These are phyloP conservation scores for Sugiyamaella novakii DNA, from an alignment of 1,139 yeast genomes.

Conservation along the genomic window DNA sequence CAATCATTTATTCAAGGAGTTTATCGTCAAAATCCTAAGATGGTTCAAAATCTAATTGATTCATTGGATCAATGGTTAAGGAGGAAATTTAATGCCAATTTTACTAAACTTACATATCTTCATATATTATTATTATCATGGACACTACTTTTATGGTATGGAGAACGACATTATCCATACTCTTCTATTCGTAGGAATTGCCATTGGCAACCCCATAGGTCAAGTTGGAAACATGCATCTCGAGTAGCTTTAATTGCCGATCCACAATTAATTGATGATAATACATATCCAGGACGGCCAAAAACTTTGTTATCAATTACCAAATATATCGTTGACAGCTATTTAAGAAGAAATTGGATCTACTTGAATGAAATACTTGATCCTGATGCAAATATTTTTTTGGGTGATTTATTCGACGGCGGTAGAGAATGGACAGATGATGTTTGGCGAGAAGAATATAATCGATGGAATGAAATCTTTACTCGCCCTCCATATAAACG, in stretches of 20 bases:
- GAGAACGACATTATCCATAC: slow-evolving; percentile 61
- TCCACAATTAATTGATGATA: slow-evolving; percentile 85
- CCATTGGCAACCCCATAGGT: slow-evolving; percentile 50
- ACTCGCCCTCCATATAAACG: slow-evolving; percentile 50
- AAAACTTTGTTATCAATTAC: slow-evolving; percentile 40
- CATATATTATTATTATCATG: slow-evolving; percentile 45
- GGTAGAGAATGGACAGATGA: slow-evolving; percentile 83
- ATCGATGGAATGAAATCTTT: slow-evolving; percentile 67
- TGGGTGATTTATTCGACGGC: slow-evolving; percentile 94
- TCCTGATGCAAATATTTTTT: slow-evolving; percentile 75
- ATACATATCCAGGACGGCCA: slow-evolving; percentile 55
- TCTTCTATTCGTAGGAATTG: slow-evolving; percentile 52
- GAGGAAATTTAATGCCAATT: not conserved
- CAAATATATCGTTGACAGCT: slow-evolving; percentile 62
- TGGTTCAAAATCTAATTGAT: not conserved
- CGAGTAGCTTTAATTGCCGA: slow-evolving; percentile 80
- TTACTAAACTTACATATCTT: slow-evolving; percentile 18
- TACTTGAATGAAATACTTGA: slow-evolving; percentile 58
- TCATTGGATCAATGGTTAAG: not conserved
- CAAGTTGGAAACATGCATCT: slow-evolving; percentile 48
- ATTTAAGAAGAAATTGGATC: slow-evolving; percentile 75
- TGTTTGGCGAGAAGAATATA: slow-evolving; percentile 72
- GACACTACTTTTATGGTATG: slow-evolving; percentile 56
- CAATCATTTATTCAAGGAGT: slow-evolving; percentile 3
- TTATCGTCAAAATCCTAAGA: not conserved